A percentile compares a stretch with the other conserved stretches of the same genome.
Evolutionary conservation across 345 rosid species (phyloP).

Genomic region (Eutrema heterophyllum): DNA sequence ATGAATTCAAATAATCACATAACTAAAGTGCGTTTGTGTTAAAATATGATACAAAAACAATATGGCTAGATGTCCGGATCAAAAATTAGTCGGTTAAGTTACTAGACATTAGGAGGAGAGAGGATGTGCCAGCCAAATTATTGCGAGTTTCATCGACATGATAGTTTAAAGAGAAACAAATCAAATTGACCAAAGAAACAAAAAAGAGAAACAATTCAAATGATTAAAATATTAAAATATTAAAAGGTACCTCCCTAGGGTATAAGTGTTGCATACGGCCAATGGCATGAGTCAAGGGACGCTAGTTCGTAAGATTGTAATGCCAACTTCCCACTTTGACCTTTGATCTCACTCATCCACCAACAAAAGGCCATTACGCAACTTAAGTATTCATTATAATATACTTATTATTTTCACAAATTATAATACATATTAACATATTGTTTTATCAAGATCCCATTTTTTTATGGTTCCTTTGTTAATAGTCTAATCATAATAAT

Average conservation of each 20-base stretch:
- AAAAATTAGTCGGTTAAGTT: background rate
- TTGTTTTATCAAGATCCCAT: too few relatives aligned
- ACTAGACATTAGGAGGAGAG: background rate
- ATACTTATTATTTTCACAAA: background rate
- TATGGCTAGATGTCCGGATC: background rate
- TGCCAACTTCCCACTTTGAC: slow-evolving; percentile 16
- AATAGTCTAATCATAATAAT: too few relatives aligned
- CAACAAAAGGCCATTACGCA: slow-evolving; percentile 11
- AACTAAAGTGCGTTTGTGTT: background rate
- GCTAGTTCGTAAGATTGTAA: background rate
- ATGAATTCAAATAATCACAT: too few relatives aligned
- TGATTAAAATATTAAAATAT: background rate
- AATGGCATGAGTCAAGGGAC: slow-evolving; percentile 19
- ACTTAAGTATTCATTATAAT: background rate
- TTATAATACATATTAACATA: background rate
- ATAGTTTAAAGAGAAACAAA: background rate
- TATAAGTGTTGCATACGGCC: background rate
- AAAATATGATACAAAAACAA: background rate
- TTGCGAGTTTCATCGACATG: background rate
- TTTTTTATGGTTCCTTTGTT: too few relatives aligned
- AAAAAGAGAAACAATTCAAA: background rate
- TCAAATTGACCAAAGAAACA: too few relatives aligned
- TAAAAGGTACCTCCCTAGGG: background rate
- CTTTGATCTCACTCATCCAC: slow-evolving; percentile 22
- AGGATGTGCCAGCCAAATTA: background rate